phyloP scores from a whole-genome alignment of 106 monocot genomes.

The Acorus calamus region DNA sequence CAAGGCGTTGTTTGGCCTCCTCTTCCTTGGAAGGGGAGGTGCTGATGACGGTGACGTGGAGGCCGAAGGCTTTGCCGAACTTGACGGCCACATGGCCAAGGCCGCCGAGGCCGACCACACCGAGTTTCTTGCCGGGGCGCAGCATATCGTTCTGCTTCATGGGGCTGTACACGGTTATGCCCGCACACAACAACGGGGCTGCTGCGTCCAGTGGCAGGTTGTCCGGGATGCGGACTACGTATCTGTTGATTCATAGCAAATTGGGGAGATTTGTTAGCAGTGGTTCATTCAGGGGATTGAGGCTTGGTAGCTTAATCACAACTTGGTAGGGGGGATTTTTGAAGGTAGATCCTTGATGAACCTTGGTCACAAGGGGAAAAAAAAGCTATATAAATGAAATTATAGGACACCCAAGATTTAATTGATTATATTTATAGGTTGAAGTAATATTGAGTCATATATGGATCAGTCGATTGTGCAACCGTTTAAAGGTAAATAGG shows the following conservation, averaged over 20 bases:
- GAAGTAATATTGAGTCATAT: no score
- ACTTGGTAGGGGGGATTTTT: no score
- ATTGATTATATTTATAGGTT: no score
- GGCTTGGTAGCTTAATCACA: no score
- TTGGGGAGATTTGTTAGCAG: no score
- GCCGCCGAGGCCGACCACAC: conserved; percentile 61
- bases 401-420: no score
- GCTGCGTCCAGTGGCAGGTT: conserved; percentile 39
- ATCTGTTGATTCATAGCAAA: conserved; percentile 1
- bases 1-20: conserved; percentile 37
- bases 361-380: no score
- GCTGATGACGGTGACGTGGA: conserved; percentile 62
- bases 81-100: conserved; percentile 59
- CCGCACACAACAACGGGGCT: conserved; percentile 54
- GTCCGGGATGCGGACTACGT: conserved; percentile 43
- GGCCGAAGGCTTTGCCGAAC: conserved; percentile 53
- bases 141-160: conserved; percentile 60
- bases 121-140: conserved; percentile 35
- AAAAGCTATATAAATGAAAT: no score
- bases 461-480: no score
- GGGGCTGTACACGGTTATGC: conserved; percentile 58
- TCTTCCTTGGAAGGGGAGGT: conserved; percentile 45
- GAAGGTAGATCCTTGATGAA: no score
- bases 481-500: no score
- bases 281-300: no score